Conservation (phyloP, 768 basidiomycete species). For the Glaciozyma antarctica region DNA sequence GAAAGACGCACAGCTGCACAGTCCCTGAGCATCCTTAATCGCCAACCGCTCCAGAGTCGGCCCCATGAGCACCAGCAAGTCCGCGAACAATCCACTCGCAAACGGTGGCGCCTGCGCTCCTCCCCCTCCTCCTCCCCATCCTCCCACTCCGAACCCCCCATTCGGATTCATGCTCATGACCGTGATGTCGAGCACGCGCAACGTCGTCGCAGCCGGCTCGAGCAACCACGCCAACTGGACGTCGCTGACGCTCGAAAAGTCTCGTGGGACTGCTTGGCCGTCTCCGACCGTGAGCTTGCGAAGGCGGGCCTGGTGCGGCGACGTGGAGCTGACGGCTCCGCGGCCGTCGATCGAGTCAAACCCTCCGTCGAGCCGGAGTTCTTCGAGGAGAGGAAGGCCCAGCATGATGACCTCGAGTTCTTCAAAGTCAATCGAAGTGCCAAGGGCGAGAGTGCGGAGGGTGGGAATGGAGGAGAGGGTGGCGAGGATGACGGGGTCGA, state of each 20-base stretch:
- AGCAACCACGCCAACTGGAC: slow-evolving; percentile 15
- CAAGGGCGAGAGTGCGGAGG: slow-evolving; percentile 7
- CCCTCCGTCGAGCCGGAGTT: slow-evolving; percentile 1
- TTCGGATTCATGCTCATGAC: neutral
- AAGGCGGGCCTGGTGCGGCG: slow-evolving; percentile 10
- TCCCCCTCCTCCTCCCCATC: neutral
- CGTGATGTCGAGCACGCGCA: slow-evolving; percentile 8
- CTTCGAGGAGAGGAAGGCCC: slow-evolving; percentile 4
- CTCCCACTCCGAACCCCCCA: neutral
- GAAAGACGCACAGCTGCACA: neutral
- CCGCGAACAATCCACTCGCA: slow-evolving; percentile 10
- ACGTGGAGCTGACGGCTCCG: neutral
- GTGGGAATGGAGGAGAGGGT: slow-evolving; percentile 3
- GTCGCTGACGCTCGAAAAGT: slow-evolving; percentile 5
- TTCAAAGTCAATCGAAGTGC: slow-evolving; percentile 13
- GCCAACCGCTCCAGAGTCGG: slow-evolving; percentile 4
- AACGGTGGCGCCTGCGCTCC: slow-evolving; percentile 7
- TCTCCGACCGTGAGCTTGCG: slow-evolving; percentile 10
- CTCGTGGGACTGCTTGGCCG: too few relatives aligned
- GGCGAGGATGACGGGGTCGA: slow-evolving; percentile 4
- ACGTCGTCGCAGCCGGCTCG: slow-evolving; percentile 9
- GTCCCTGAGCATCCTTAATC: neutral
- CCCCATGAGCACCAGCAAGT: slow-evolving; percentile 9
- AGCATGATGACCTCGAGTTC: slow-evolving; percentile 17
- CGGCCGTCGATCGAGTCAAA: slow-evolving; percentile 2